These are phyloP conservation scores for Epichloe coenophiala DNA, from an alignment of 2,329 filamentous ascomycete species.

Conservation along the genomic window DNA sequence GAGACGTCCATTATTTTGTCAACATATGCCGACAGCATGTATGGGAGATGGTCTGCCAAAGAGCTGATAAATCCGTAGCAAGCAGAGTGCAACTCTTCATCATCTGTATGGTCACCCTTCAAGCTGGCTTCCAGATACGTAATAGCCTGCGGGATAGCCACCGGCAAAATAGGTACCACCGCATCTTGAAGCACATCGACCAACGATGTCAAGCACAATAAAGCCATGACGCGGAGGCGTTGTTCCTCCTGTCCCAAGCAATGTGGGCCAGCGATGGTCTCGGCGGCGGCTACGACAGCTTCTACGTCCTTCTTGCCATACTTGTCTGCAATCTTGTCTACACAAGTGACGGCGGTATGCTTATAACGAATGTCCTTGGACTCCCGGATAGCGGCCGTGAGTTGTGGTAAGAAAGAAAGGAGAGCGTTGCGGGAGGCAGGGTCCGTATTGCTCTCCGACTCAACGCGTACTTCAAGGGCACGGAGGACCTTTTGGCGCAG, in stretches of 20 bases:
- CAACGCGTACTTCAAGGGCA: constrained; percentile 68
- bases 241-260: constrained; percentile 64
- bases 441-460: constrained; percentile 58
- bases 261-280: constrained; percentile 60
- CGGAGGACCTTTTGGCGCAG: constrained; percentile 68
- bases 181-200: constrained; percentile 79
- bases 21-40: constrained; percentile 72
- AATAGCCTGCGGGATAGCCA: constrained; percentile 59
- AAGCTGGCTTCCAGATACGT: constrained; percentile 54
- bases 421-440: constrained; percentile 53
- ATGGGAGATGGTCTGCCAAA: constrained; percentile 71
- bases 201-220: constrained; percentile 78
- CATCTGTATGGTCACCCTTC: constrained; percentile 38
- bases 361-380: constrained; percentile 63
- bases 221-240: constrained; percentile 66
- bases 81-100: constrained; percentile 63
- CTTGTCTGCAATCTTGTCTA: constrained; percentile 86
- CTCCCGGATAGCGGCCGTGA: constrained; percentile 63
- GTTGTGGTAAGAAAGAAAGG: constrained; percentile 64
- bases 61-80: constrained; percentile 68
- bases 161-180: constrained; percentile 70
- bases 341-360: constrained; percentile 74
- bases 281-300: constrained; percentile 60
- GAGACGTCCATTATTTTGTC: constrained; percentile 60
- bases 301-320: constrained; percentile 86